Base-by-base conservation (phyloP, 2,329 filamentous ascomycete genomes). In the Penicillium glabrum region DNA sequence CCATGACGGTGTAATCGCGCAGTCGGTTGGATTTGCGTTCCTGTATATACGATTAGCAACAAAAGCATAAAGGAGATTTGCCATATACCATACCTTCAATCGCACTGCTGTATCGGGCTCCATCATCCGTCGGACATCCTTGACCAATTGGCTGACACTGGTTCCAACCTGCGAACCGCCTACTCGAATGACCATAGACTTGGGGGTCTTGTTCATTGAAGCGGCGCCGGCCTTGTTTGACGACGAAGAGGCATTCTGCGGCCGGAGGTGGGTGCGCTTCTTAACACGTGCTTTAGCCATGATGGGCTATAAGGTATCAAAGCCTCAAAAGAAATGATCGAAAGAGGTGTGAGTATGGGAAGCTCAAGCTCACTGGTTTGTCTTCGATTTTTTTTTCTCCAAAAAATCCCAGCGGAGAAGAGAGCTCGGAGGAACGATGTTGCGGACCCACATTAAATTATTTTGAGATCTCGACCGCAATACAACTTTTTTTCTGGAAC, bases 121-220 rank as follows among this genome's bases (percentile, higher is more conserved):
- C 92, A 99, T 96, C 79, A 98, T 93, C 54, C 83, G 83, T 67
- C 95, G 87, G 57, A 98, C 90, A 78, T 99, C 95, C 66, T 89
- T 87, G 23, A 93, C 93, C 66, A 99, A 81, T 77, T 98, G 93
- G 73, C 89, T 93, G 67, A 99, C 85, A 73, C 90, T 96, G 58
- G 91, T 86, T 56, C 95, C 95, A 51, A 99, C 91, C 72, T 97
- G 91, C 68, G 92, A 90, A 67, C 93, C 93, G 67, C 95, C 95
- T 69, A 97, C 93, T 66, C 95, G 90, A 75, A 99, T 96, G 57
- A 99, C 93, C 93, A 99, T 97, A 73, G 89, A 96, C 82, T 97
- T 97, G 33, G 95, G 95, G 51, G 87, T 83, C 62, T 87, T 86
- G 52, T 83, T 81, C 57, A 80, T 82, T 24, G 86, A 83, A 57